Conservation (phyloP, 1,284 basidiomycete species). For the Pyrrhoderma lamaoense region DNA sequence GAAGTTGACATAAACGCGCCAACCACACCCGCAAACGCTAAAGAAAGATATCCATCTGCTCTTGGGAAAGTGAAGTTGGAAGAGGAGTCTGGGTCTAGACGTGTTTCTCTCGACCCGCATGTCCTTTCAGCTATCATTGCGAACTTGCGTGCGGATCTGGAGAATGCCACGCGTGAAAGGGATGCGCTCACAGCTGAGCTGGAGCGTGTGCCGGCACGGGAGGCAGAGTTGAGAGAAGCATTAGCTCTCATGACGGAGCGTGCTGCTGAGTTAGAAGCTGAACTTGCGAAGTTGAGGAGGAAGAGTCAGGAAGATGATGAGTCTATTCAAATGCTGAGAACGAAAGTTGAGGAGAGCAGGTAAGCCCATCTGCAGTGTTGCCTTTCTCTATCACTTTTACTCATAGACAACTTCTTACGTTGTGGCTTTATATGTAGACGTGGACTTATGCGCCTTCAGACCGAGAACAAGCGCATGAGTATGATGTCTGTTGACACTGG, state of each 20-base stretch:
- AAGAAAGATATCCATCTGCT: background rate
- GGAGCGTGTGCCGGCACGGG: slow-evolving; percentile 41
- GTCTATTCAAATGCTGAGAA: slow-evolving; percentile 69
- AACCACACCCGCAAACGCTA: background rate
- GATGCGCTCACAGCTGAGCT: slow-evolving; percentile 51
- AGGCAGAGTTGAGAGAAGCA: slow-evolving; percentile 53
- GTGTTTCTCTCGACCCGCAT: slow-evolving; percentile 61
- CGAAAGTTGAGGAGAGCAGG: slow-evolving; percentile 90
- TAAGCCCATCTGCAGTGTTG: slow-evolving; percentile 27
- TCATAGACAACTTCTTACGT: background rate
- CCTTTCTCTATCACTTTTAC: background rate
- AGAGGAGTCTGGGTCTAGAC: slow-evolving; percentile 48
- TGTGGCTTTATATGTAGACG: slow-evolving; percentile 40
- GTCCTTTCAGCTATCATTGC: slow-evolving; percentile 67
- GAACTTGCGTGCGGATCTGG: slow-evolving; percentile 54
- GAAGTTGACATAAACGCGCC: background rate
- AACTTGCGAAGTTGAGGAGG: slow-evolving; percentile 49
- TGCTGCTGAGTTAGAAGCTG: slow-evolving; percentile 51
- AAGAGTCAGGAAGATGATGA: slow-evolving; percentile 75
- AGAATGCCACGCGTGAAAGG: slow-evolving; percentile 56
- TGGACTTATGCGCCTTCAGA: slow-evolving; percentile 86
- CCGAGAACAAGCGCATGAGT: slow-evolving; percentile 60
- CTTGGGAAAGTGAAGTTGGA: background rate
- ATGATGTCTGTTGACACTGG: slow-evolving; percentile 45
- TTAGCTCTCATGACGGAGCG: slow-evolving; percentile 57